Evolutionary conservation across 768 basidiomycete species (phyloP).

Genomic region (Naganishia vishniacii): DNA sequence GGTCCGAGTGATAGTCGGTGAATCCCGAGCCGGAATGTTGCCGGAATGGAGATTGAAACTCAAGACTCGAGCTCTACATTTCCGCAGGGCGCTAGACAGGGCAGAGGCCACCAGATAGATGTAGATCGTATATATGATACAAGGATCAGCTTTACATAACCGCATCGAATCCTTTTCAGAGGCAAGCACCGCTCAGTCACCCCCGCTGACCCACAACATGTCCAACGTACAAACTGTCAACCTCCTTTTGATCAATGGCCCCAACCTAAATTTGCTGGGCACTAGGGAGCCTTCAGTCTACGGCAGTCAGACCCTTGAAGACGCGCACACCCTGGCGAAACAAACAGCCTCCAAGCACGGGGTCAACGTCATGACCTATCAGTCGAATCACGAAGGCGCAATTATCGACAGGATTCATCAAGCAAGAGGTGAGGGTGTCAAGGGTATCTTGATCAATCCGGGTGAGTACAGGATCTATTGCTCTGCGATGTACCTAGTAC

Average conservation of each 20-base stretch:
- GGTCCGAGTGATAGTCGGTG: too few species aligned
- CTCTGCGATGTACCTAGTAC: not conserved
- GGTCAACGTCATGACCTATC: conserved; percentile 31
- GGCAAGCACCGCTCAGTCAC: not conserved
- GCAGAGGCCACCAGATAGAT: too few species aligned
- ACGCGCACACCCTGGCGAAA: conserved; percentile 28
- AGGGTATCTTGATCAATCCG: conserved; percentile 39
- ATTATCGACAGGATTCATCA: conserved; percentile 38
- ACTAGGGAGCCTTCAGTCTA: conserved; percentile 37
- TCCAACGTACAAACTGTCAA: not conserved
- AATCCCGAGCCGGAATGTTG: too few species aligned
- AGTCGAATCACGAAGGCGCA: conserved; percentile 38
- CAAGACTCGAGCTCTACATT: too few species aligned
- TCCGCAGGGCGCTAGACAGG: too few species aligned
- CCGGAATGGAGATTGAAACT: too few species aligned
- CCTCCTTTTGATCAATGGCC: conserved; percentile 38
- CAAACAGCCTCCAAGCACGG: conserved; percentile 25
- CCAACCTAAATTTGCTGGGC: conserved; percentile 38
- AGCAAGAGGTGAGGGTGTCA: conserved; percentile 33
- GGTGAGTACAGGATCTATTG: conserved; percentile 10
- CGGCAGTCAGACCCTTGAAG: conserved; percentile 34
- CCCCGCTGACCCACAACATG: not conserved
- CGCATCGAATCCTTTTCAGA: too few species aligned
- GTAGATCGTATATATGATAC: too few species aligned
- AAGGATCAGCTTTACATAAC: too few species aligned